A percentile compares a stretch with the other conserved stretches of the same genome.
Evolutionary conservation across 2,329 filamentous ascomycete genomes (phyloP).

Genomic region (Fusarium sp.): DNA sequence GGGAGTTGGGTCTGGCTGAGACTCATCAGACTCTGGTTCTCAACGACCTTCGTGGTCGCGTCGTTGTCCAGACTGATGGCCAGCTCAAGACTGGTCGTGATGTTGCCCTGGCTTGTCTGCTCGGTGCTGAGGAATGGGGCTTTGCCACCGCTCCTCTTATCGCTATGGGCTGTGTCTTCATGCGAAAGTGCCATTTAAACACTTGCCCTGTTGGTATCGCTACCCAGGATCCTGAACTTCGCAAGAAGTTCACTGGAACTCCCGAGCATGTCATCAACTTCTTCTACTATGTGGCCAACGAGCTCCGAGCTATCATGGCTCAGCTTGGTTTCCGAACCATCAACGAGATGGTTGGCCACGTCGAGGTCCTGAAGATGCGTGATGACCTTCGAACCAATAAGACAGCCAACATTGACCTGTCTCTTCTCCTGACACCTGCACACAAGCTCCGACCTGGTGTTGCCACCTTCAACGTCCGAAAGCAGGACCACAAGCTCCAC

Average conservation of each 20-base stretch:
- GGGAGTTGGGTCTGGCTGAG: slow-evolving; percentile 95
- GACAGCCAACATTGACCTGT: slow-evolving; percentile 92
- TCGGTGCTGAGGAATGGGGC: slow-evolving; percentile 98
- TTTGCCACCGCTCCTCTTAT: slow-evolving; percentile 95
- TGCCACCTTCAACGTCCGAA: slow-evolving; percentile 96
- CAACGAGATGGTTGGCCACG: slow-evolving; percentile 97
- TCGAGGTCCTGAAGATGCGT: slow-evolving; percentile 83
- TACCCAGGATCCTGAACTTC: slow-evolving; percentile 91
- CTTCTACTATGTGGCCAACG: slow-evolving; percentile 97
- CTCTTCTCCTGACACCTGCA: slow-evolving; percentile 91
- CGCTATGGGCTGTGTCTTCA: slow-evolving; percentile 96
- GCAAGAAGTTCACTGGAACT: slow-evolving; percentile 91
- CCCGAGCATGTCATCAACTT: slow-evolving; percentile 99
- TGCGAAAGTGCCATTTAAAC: slow-evolving; percentile 80
- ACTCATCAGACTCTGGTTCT: slow-evolving; percentile 96
- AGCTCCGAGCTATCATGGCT: slow-evolving; percentile 96
- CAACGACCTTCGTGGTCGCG: slow-evolving; percentile 93
- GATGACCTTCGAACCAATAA: slow-evolving; percentile 89
- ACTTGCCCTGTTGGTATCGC: slow-evolving; percentile 93
- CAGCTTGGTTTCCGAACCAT: slow-evolving; percentile 93
- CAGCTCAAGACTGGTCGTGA: slow-evolving; percentile 92
- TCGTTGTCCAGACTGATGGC: slow-evolving; percentile 95
- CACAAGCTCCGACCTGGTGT: slow-evolving; percentile 94
- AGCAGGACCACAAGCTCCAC: slow-evolving; percentile 95
- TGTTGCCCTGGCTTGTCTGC: slow-evolving; percentile 90